A percentile compares a stretch with the other conserved stretches of the same genome.
phyloP scores from a whole-genome alignment of 306 rosid genomes.

The Argentina anserina region DNA sequence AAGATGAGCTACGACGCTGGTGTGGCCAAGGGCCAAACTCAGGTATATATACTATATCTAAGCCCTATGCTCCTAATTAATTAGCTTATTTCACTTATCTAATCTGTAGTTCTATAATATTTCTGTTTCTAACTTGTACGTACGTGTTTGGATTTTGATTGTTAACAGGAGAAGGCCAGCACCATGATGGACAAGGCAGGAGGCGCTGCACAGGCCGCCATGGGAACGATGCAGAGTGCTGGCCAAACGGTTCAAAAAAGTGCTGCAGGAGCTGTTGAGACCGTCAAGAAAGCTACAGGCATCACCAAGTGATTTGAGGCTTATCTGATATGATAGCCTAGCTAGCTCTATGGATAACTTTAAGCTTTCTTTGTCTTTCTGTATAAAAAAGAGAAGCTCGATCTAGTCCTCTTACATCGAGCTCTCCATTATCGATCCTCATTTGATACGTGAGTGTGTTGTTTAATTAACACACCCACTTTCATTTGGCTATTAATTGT shows the following conservation, averaged over 20 bases:
- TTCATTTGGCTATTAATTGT: neutral
- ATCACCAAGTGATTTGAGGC: constrained; percentile 37
- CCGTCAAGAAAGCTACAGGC: constrained; percentile 62
- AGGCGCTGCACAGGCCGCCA: constrained; percentile 47
- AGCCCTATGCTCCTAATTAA: too few relatives aligned
- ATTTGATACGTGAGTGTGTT: neutral
- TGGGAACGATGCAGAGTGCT: constrained; percentile 40
- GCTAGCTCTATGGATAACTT: neutral
- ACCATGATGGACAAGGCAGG: constrained; percentile 44
- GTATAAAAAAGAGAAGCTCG: neutral
- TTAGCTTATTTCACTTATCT: too few relatives aligned
- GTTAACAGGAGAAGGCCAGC: constrained; percentile 48
- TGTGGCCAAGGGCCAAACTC: constrained; percentile 55
- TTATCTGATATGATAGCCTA: neutral
- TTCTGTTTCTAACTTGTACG: neutral
- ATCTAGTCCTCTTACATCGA: neutral
- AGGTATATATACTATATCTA: constrained; percentile 27
- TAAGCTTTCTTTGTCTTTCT: neutral
- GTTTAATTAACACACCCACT: neutral
- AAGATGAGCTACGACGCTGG: constrained; percentile 43
- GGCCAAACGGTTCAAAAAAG: constrained; percentile 43
- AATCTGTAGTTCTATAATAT: too few relatives aligned
- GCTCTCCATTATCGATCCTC: neutral
- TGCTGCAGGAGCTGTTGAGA: constrained; percentile 63
- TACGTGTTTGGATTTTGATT: neutral